Conservation (phyloP, 202 grass and related monocot species). For the Zoysia matrella region DNA sequence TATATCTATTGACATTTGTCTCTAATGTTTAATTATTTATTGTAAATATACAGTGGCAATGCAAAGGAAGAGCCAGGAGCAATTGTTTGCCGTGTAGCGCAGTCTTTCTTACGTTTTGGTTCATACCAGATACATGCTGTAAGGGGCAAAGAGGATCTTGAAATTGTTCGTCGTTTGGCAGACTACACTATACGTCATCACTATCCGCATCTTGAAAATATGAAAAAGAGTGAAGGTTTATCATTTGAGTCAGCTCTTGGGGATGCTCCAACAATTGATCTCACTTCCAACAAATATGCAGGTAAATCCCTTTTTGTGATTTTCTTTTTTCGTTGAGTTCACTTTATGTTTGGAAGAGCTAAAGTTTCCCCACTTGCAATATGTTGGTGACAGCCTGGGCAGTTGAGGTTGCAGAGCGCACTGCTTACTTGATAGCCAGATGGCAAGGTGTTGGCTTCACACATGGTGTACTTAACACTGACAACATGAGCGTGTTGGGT, state of each 20-base stretch:
- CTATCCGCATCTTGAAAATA: constrained; percentile 78
- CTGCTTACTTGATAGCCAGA: constrained; percentile 84
- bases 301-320: constrained; percentile 48
- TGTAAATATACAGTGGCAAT: constrained; percentile 72
- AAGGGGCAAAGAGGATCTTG: constrained; percentile 74
- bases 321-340: constrained; percentile 18
- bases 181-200: constrained; percentile 83
- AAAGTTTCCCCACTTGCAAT: constrained; percentile 11
- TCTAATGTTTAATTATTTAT: constrained; percentile 21
- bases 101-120: constrained; percentile 87
- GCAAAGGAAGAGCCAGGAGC: constrained; percentile 93
- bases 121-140: constrained; percentile 84
- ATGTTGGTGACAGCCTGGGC: constrained; percentile 72
- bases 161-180: constrained; percentile 66
- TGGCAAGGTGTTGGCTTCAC: constrained; percentile 99
- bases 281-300: constrained; percentile 99
- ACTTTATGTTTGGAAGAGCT: constrained; percentile 25
- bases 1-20: constrained; percentile 13
- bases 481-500: constrained; percentile 97
- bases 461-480: constrained; percentile 95
- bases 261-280: constrained; percentile 78
- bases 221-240: constrained; percentile 84
- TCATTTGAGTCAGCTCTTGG: constrained; percentile 78
- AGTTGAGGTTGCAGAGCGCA: constrained; percentile 93
- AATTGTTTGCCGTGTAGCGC: constrained; percentile 85